These are phyloP conservation scores for Kentomonas sorsogonicus DNA, from an alignment of 208 protist species.

Conservation along the genomic window DNA sequence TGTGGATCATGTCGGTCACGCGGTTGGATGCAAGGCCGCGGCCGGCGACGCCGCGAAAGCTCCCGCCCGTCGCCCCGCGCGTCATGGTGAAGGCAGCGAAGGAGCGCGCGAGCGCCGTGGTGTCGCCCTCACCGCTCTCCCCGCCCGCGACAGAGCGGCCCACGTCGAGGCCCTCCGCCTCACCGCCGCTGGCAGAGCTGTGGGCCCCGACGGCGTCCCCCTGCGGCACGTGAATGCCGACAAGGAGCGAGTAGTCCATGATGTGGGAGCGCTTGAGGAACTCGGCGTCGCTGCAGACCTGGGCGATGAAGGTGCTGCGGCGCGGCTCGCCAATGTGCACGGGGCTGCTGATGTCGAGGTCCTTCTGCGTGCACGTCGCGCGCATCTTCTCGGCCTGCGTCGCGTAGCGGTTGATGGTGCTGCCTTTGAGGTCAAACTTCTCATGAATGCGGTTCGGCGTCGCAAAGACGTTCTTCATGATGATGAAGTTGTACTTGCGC, in stretches of 20 bases:
- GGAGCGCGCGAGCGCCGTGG: neutral
- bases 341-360: constrained; percentile 82
- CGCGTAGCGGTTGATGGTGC: constrained; percentile 85
- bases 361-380: constrained; percentile 88
- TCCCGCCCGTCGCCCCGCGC: too few relatives aligned
- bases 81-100: too few relatives aligned
- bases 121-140: neutral
- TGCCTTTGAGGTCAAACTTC: constrained; percentile 93
- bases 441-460: constrained; percentile 87
- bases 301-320: constrained; percentile 68
- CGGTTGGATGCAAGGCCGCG: neutral
- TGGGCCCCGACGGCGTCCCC: constrained; percentile 6
- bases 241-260: constrained; percentile 93
- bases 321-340: constrained; percentile 67
- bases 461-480: constrained; percentile 94
- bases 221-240: constrained; percentile 85
- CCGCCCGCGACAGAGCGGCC: constrained; percentile 4
- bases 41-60: neutral
- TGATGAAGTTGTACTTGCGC: constrained; percentile 78
- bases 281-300: constrained; percentile 82
- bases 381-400: constrained; percentile 72
- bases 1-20: neutral
- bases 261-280: constrained; percentile 84
- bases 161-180: constrained; percentile 5
- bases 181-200: neutral